Evolutionary conservation across 805 yeast species (phyloP).

Genomic region (Candida endomychidarum): DNA sequence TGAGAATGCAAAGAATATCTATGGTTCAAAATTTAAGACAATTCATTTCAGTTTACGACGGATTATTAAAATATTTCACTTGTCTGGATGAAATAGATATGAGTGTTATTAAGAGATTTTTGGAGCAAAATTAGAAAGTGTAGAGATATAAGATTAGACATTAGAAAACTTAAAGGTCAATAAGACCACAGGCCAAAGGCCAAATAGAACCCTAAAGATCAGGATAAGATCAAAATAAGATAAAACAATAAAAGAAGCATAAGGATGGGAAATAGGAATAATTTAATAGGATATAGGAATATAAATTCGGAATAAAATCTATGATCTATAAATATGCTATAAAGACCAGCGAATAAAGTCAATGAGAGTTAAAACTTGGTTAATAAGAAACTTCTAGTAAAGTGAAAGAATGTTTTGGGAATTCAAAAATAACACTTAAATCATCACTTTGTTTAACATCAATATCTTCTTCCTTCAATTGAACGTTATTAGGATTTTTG

Average conservation of each 20-base stretch:
- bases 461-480: slow-evolving; percentile 17
- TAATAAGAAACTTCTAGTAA: slow-evolving; percentile 10
- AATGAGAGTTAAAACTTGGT: no score
- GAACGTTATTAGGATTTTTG: slow-evolving; percentile 23
- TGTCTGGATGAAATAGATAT: neutral
- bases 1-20: slow-evolving; percentile 52
- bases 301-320: neutral
- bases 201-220: no score
- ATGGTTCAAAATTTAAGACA: slow-evolving; percentile 62
- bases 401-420: slow-evolving; percentile 23
- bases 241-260: no score
- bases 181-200: no score
- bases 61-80: slow-evolving; percentile 22
- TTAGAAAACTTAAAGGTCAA: no score
- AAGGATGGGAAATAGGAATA: no score
- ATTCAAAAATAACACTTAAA: slow-evolving; percentile 18
- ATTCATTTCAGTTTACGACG: slow-evolving; percentile 51
- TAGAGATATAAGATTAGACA: no score
- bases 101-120: slow-evolving; percentile 2
- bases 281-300: slow-evolving; percentile 1
- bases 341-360: no score
- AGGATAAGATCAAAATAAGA: no score
- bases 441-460: slow-evolving; percentile 26
- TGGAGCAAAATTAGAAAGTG: neutral
- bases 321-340: no score